Base-by-base conservation (phyloP, 139 green algal genomes). In the Chlamydomonas incerta region DNA sequence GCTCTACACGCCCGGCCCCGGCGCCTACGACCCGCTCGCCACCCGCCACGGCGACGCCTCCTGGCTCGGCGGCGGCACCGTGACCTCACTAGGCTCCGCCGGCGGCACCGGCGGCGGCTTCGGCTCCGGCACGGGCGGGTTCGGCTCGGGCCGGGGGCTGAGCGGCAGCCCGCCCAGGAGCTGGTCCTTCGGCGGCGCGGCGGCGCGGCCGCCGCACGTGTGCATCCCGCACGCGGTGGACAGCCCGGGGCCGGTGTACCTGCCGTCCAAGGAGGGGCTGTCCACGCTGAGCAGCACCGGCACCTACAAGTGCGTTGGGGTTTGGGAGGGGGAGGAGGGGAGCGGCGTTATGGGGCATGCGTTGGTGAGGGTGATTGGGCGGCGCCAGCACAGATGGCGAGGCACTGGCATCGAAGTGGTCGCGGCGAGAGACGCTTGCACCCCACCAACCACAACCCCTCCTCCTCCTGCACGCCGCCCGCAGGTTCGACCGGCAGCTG, bases 201-300 rank as follows among this genome's bases (percentile, higher is more conserved):
- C 33, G 13, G 83, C 89, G 72, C 88, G 88, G 18, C 88, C 88
- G 24, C 14, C 20, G 28, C 68, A 89, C 58, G 80, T 86, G 55
- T 91, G 84, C 74, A 62, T 88, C 62, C 63, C 35, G 11, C 68
- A 79, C 47, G 66, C 24, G 26, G 80, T 72, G 21, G 41, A 79
- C 10, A 88, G 80, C 13, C 88, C 88, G 23, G 88, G 88, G 10
- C 88, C 88, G 9, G 67, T 85, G 15, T 89, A 91, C 83, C 41
- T 82, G 41, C 81, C 81, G 35, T 34, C 11, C 79, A 86, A 83
- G 74, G 50, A 83, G 34, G 29, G 26, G n/a, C n/a, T 79, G 31
- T 86, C 66, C 67, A 88, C 47, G 21, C 26, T 33, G 1, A 13
- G 6, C 33, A 47, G 15, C 58, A 62, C 26, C 11, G 35, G 29